Percentiles rank a stretch among this genome's conserved stretches.
Evolutionary conservation across 2,329 filamentous ascomycete species (phyloP).

Genomic region (Raffaelea ambrosiae): DNA sequence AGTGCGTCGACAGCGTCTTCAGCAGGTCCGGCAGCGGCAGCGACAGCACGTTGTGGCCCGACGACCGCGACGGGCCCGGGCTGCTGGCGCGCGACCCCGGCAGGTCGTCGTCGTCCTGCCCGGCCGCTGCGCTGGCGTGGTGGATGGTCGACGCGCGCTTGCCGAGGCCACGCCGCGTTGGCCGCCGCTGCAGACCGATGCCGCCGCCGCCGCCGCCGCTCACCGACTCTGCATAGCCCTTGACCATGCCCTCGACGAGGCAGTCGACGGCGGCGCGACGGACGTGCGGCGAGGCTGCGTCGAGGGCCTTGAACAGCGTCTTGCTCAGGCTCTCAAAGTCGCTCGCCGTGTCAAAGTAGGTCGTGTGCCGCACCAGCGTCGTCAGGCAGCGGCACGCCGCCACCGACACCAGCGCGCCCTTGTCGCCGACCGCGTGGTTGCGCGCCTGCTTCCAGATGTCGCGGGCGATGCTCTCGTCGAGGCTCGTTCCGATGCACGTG

Average conservation of each 20-base stretch:
- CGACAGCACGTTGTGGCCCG: constrained; percentile 53
- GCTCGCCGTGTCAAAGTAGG: constrained; percentile 76
- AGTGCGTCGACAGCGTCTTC: constrained; percentile 70
- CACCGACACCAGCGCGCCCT: constrained; percentile 70
- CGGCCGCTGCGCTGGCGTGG: constrained; percentile 18
- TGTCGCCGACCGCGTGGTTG: constrained; percentile 68
- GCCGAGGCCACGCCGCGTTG: constrained; percentile 56
- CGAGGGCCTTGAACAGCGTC: constrained; percentile 77
- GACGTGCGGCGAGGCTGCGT: constrained; percentile 65
- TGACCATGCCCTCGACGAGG: constrained; percentile 73
- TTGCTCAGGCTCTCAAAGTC: constrained; percentile 87
- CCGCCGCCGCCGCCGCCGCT: constrained; percentile 25
- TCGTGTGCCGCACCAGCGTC: constrained; percentile 60
- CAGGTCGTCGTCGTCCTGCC: constrained; percentile 64
- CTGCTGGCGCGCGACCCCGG: constrained; percentile 57
- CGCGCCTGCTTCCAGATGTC: constrained; percentile 91
- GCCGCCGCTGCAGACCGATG: constrained; percentile 32
- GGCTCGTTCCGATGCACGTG: constrained; percentile 63
- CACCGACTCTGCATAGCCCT: constrained; percentile 60
- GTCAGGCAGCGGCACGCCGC: constrained; percentile 73
- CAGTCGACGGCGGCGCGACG: constrained; percentile 81
- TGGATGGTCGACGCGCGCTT: constrained; percentile 55
- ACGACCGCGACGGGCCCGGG: constrained; percentile 42
- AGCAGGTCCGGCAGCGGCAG: constrained; percentile 73
- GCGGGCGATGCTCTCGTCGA: constrained; percentile 78